Percentiles rank a stretch among this genome's conserved stretches.
Conservation (phyloP, 139 green algal genomes). For the Chlamydomonas eustigma region DNA sequence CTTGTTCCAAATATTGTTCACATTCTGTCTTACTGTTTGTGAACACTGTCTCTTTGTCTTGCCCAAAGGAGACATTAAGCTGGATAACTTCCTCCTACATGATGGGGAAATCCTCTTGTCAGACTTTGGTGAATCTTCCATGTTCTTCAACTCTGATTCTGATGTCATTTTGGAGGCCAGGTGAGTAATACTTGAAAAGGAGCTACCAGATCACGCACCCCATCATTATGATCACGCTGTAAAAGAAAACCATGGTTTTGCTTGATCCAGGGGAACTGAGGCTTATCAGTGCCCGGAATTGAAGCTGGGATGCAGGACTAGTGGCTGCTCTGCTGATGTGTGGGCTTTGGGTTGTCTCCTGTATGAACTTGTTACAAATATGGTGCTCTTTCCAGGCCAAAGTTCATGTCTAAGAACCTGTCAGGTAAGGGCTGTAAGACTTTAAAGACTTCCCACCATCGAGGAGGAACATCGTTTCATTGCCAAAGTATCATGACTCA, state of each 20-base stretch:
- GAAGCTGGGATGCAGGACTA: not conserved
- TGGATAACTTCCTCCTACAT: not conserved
- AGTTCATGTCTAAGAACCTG: not conserved
- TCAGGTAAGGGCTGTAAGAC: no score
- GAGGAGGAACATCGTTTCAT: no score
- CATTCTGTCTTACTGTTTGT: no score
- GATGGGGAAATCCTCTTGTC: not conserved
- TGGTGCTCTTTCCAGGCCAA: not conserved
- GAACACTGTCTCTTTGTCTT: no score
- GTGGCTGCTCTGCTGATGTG: not conserved
- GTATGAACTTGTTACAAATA: not conserved
- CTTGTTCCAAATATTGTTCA: no score
- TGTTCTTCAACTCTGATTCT: not conserved
- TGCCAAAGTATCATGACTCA: no score
- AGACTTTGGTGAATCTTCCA: not conserved
- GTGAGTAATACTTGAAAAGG: no score
- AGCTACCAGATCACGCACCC: no score
- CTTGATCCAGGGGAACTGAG: not conserved
- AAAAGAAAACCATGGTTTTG: no score
- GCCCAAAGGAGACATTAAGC: not conserved
- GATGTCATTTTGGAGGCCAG: not conserved
- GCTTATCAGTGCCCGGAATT: not conserved
- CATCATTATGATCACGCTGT: no score
- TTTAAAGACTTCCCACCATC: no score
- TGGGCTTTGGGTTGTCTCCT: not conserved